Conservation (phyloP, 2,329 filamentous ascomycete genomes). For the Plenodomus lindquistii region DNA sequence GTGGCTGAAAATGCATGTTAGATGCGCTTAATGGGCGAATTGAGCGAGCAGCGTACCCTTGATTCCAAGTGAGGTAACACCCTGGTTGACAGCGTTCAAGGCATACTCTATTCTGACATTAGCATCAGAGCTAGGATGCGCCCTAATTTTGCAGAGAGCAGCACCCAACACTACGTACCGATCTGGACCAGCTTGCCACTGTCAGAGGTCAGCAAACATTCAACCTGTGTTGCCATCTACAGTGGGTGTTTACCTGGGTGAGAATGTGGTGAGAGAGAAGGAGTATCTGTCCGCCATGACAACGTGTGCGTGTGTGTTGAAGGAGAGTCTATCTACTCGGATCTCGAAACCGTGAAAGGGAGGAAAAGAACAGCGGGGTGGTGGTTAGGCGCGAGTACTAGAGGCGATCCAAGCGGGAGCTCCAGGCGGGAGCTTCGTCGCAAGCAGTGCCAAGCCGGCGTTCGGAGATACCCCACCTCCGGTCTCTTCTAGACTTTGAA, state of each 20-base stretch:
- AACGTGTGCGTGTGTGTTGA: conserved; percentile 8
- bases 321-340: neutral
- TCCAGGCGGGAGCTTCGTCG: conserved; percentile 32
- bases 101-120: conserved; percentile 77
- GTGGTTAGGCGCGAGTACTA: conserved; percentile 14
- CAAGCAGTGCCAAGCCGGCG: conserved; percentile 19
- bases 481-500: conserved; percentile 4
- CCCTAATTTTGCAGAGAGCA: neutral
- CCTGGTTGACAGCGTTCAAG: conserved; percentile 97
- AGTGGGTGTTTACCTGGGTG: conserved; percentile 76
- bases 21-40: neutral
- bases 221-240: conserved; percentile 20
- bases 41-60: conserved; percentile 67
- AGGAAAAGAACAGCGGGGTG: conserved; percentile 12
- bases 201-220: conserved; percentile 51
- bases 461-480: conserved; percentile 15
- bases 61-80: conserved; percentile 96
- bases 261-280: conserved; percentile 99
- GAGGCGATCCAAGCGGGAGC: conserved; percentile 35
- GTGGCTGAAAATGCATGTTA: conserved; percentile 66
- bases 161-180: conserved; percentile 59
- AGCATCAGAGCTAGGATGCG: conserved; percentile 16
- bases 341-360: neutral
- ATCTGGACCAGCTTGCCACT: conserved; percentile 99
- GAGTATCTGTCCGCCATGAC: conserved; percentile 97